Percentiles rank a stretch among this genome's conserved stretches.
Evolutionary conservation across 768 basidiomycete species (phyloP).

Genomic region (Artomyces pyxidatus): DNA sequence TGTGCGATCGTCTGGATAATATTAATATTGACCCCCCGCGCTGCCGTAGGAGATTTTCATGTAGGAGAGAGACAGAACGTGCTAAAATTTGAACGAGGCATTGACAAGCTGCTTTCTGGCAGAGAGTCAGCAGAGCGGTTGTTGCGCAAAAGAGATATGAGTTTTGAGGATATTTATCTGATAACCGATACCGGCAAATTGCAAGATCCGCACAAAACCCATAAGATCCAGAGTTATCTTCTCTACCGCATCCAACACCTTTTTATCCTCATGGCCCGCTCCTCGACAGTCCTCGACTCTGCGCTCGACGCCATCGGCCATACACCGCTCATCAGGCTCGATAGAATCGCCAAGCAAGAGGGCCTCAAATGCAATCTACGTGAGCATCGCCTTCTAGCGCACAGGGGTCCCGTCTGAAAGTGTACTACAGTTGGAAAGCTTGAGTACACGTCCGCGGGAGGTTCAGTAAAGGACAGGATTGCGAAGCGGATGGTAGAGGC

Average conservation of each 20-base stretch:
- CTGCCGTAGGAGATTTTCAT: too few species aligned
- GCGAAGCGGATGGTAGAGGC: conserved; percentile 94
- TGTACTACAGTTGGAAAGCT: conserved; percentile 66
- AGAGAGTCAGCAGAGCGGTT: too few species aligned
- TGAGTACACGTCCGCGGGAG: conserved; percentile 86
- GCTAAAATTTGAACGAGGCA: not conserved
- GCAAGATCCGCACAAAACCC: too few species aligned
- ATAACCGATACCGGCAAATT: too few species aligned
- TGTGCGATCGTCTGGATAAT: not conserved
- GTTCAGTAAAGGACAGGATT: conserved; percentile 93
- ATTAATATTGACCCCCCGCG: not conserved
- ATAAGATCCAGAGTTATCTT: too few species aligned
- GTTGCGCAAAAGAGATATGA: too few species aligned
- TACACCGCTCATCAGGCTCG: conserved; percentile 84
- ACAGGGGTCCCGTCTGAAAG: not conserved
- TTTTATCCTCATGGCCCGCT: conserved; percentile 27
- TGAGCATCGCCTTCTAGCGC: conserved; percentile 32
- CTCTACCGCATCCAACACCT: too few species aligned
- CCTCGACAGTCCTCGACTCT: conserved; percentile 53
- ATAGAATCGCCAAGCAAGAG: conserved; percentile 65
- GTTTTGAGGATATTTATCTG: too few species aligned
- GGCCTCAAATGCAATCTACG: conserved; percentile 85
- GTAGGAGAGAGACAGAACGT: not conserved
- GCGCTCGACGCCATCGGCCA: conserved; percentile 84
- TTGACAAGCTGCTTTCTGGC: not conserved